Conservation (phyloP, 345 rosid species). For the Psidium friedrichsthalianum region DNA sequence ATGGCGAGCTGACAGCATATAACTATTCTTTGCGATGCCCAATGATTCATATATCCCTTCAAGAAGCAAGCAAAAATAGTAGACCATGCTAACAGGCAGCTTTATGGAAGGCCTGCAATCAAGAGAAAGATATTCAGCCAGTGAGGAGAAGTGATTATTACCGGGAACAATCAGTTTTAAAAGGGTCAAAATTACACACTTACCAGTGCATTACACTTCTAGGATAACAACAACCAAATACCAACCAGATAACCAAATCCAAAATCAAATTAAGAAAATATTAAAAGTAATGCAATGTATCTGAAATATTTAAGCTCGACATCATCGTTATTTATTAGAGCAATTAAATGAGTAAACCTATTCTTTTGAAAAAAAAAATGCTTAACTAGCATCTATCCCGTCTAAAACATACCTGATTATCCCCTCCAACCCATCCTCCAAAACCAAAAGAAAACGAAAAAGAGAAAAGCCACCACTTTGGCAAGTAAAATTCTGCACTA, state of each 20-base stretch:
- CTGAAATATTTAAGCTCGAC: neutral
- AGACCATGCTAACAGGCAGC: conserved; percentile 42
- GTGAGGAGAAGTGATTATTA: neutral
- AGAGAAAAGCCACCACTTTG: neutral
- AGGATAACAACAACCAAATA: neutral
- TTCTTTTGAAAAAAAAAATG: neutral
- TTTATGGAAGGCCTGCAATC: conserved; percentile 69
- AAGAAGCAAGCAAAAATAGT: conserved; percentile 25
- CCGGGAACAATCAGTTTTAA: neutral
- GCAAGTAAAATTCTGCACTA: neutral
- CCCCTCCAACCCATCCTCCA: neutral
- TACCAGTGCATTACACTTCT: neutral
- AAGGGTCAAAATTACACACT: neutral
- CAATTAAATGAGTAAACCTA: neutral
- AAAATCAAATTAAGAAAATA: neutral
- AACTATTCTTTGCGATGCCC: conserved; percentile 21
- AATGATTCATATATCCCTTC: conserved; percentile 44
- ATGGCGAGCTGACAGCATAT: conserved; percentile 33
- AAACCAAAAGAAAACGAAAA: neutral
- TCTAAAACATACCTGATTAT: neutral
- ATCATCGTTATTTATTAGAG: neutral
- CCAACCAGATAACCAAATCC: neutral
- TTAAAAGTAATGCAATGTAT: neutral
- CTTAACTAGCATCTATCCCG: neutral
- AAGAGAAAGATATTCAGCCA: neutral